Evolutionary conservation across 768 basidiomycete species (phyloP), one percentile per base, ranked within the genome.

Genomic region (Pleurotus salmoneostramineus): DNA sequence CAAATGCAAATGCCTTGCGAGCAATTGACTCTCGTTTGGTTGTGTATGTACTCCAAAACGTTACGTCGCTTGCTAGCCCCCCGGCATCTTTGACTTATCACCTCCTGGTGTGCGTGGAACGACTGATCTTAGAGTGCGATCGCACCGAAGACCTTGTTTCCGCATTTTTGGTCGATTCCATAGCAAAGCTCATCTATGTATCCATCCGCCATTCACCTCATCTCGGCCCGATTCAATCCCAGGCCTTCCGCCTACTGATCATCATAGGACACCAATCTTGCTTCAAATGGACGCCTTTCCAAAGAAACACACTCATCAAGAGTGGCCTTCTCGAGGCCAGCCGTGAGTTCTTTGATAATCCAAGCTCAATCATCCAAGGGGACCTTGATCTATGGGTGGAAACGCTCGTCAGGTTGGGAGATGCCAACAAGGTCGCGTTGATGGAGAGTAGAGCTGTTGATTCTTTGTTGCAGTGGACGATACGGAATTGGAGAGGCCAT

Each of bases 371-470:
- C 50, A 44, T 44, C 12, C 58, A 58, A 58, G 58, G 47, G 17
- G 58, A 58, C 21, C 10, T 58, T 14, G 58, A 58, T 27, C 27
- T 51, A 14, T 54, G 50, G 50, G 33, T 58, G n/a, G 15, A 27
- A 10, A 55, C 46, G 33, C 14, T 55, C 5, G 11, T 43, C 15
- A 17, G 43, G 15, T 40, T 55, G 15, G 15, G 17, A 6, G 31
- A 14, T 40, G 8, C 37, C 17, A 17, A 43, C 40, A 43, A 31
- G 27, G 31, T 17, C 15, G 36, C 40, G 5, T 12, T 55, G 21
- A 4, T 6, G 40, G 37, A 55, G 32, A 55, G 52, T 43, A 35
- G 52, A 17, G 36, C 40, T 43, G 40, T 43, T n/a, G 52, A 55
- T 21, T 36, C 35, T 8, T 21, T 55, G 36, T 10, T 55, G 14